Evolutionary conservation across 306 rosid genomes (phyloP), one percentile per base, ranked within the genome.

Genomic region (Oxytropis ochrocephala): DNA sequence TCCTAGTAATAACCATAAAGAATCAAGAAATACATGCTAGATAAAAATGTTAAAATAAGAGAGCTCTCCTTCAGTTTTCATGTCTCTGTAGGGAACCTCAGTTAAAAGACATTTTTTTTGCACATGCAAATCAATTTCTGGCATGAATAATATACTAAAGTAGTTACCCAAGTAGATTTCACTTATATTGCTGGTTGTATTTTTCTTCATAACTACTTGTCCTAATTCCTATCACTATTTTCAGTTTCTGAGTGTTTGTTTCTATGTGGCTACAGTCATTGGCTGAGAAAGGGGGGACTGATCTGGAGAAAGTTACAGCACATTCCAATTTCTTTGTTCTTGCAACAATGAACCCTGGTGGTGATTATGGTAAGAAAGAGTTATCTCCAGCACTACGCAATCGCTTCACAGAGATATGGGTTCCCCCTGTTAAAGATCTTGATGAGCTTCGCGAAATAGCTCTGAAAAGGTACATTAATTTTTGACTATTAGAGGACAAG

Each of bases 391-490:
- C 98, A 12, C 87, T 94, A 48, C 91, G 98, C 70, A 94, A 94
- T 74, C 92, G 97, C 42, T 94, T 94, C 81, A 94, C 98, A 5
- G 98, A 89, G 91, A 87, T 94, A 82, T 94, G 98, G 98, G 98
- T 94, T 74, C 91, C 97, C 29, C 78, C 97, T 57, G 91, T 90
- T 63, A 72, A 52, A 72, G 92, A 85, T 74, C 59, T 76, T 16
- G 82, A 84, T 16, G 98, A 94, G 81, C 98, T 94, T 43, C 73
- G 42, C 48, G 79, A 64, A 66, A 88, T 94, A 67, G 96, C 88
- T 52, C 42, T 84, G 46, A 67, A 62, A 67, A 93, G 98, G 97
- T 88, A 64, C 21, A 19, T 46, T 5, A 33, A 11, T 33, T 49
- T 70, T 71, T 46, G 13, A 14, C 6, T 32, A 50, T 74, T 64